Evolutionary conservation across 1,284 basidiomycete genomes (phyloP).

Genomic region (Lignosus rhinocerotis): DNA sequence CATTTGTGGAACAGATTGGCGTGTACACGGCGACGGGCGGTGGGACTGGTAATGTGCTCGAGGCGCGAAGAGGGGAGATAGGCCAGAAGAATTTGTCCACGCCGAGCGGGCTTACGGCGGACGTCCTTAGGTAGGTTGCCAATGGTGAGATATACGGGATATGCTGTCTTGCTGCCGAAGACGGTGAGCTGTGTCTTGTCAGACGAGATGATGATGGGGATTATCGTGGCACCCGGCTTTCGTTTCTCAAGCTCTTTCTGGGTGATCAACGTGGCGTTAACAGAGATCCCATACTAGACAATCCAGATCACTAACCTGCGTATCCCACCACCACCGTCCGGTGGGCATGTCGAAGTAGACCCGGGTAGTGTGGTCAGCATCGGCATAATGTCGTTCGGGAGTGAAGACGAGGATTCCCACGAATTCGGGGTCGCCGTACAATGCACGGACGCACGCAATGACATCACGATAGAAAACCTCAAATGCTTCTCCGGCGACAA

Average conservation of each 20-base stretch:
- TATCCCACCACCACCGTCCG: slow-evolving; percentile 41
- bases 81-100: slow-evolving; percentile 35
- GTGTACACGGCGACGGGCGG: not conserved
- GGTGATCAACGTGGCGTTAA: slow-evolving; percentile 30
- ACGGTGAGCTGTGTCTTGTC: slow-evolving; percentile 23
- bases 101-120: slow-evolving; percentile 32
- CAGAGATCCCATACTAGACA: slow-evolving; percentile 30
- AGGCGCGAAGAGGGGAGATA: slow-evolving; percentile 31
- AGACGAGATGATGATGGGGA: not conserved
- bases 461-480: slow-evolving; percentile 26
- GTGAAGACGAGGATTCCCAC: slow-evolving; percentile 28
- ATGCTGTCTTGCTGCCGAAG: slow-evolving; percentile 36
- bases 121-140: slow-evolving; percentile 44
- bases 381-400: slow-evolving; percentile 33
- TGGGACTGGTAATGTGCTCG: not conserved
- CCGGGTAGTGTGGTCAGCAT: slow-evolving; percentile 22
- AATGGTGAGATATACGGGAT: slow-evolving; percentile 41
- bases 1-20: slow-evolving; percentile 39
- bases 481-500: slow-evolving; percentile 20
- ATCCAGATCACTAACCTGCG: slow-evolving; percentile 31
- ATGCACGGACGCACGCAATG: slow-evolving; percentile 31
- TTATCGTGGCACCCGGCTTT: not conserved
- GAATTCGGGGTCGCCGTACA: slow-evolving; percentile 36
- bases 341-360: slow-evolving; percentile 42
- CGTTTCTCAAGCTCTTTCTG: slow-evolving; percentile 36